Evolutionary conservation across 495 filamentous ascomycete species (phyloP).

Genomic region (Neurospora sp.): DNA sequence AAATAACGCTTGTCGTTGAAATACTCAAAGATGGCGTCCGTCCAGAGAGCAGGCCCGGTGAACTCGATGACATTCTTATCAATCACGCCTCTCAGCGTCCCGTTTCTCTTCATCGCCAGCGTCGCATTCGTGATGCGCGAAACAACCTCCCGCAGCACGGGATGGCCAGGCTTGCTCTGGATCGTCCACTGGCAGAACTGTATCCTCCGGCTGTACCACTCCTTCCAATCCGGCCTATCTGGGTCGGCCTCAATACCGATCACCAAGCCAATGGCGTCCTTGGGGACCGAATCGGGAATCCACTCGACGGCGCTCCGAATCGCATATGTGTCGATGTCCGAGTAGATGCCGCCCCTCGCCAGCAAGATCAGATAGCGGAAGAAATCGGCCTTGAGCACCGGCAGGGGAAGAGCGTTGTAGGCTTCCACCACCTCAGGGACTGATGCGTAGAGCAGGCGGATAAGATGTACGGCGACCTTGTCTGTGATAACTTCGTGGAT

Average conservation of each 20-base stretch:
- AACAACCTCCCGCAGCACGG: slow-evolving; percentile 80
- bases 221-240: slow-evolving; percentile 80
- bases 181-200: slow-evolving; percentile 99
- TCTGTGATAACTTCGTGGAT: slow-evolving; percentile 97
- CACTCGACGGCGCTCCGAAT: slow-evolving; percentile 75
- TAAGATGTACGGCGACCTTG: slow-evolving; percentile 65
- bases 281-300: slow-evolving; percentile 71
- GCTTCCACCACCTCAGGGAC: slow-evolving; percentile 90
- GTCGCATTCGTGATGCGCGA: slow-evolving; percentile 75
- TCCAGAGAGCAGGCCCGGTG: slow-evolving; percentile 92
- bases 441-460: slow-evolving; percentile 77
- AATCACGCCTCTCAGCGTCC: slow-evolving; percentile 51
- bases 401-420: slow-evolving; percentile 72
- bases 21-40: slow-evolving; percentile 81
- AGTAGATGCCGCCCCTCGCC: slow-evolving; percentile 90
- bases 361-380: slow-evolving; percentile 94
- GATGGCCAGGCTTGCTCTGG: slow-evolving; percentile 89
- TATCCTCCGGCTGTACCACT: slow-evolving; percentile 92
- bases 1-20: slow-evolving; percentile 91
- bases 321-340: slow-evolving; percentile 89
- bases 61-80: slow-evolving; percentile 89
- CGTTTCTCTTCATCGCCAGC: slow-evolving; percentile 60
- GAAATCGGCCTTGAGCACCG: slow-evolving; percentile 93
- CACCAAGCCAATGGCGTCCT: slow-evolving; percentile 68
- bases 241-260: slow-evolving; percentile 96